Evolutionary conservation across 352 stramenopile species (phyloP), one percentile per base, ranked within the genome.

Genomic region (Elongisporangium prolatum): DNA sequence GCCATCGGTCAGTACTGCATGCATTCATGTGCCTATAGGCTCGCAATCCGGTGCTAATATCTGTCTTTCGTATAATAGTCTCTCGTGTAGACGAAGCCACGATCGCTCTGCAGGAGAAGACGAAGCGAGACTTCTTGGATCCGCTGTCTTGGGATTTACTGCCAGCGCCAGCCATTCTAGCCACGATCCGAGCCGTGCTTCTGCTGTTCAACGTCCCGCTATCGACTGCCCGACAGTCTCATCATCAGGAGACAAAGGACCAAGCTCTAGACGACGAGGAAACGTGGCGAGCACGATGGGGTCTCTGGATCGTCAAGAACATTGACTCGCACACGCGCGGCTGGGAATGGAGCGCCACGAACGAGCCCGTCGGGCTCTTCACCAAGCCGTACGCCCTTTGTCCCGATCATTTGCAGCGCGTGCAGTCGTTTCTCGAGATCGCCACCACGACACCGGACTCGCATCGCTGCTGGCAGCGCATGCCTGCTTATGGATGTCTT

Each of bases 261-360:
- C 28, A 40, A 13, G 4, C 2, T 13, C 28, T 40, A 9, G 34
- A 69, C 18, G 61, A 75, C 17, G 71, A 79, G 25, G 67, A 66
- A 1, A 59, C 78, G 21, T 91, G 80, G 80, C 56, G 61, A 13
- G 61, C 56, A 0, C 66, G 70, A 60, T 91, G 80, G 80, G 76
- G 66, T 9, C 63, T 86, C 0, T 91, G 80, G 80, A 81, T 91
- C 18, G 76, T 88, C 58, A 91, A 88, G 64, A 91, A 91, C 63
- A 81, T 91, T 52, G 77, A 91, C 14, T 54, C 77, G 17, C 80
- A 91, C 61, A 72, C 72, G 2, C 57, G 68, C 25, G 77, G 78
- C 8, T 91, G 80, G 78, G 72, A 88, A 28, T 91, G 80, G 78
- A 59, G 77, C 56, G 58, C 78, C 11, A 73, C 72, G 34, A 88